phyloP scores from a whole-genome alignment of 2,329 filamentous ascomycete species.

The Coniochaeta hoffmannii region DNA sequence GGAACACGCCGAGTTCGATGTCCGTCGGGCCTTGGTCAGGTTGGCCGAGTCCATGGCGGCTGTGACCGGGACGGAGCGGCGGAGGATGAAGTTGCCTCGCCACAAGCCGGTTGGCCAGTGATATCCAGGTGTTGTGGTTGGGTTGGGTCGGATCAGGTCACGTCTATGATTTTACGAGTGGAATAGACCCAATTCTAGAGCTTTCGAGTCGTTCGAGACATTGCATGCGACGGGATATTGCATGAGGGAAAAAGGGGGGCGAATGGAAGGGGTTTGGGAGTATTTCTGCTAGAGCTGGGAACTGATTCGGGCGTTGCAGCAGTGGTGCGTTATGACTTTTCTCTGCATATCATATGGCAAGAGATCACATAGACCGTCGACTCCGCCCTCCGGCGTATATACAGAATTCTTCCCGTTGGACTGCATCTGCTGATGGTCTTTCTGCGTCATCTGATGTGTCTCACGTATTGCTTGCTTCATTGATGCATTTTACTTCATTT shows the following conservation, averaged over 20 bases:
- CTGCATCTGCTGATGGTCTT: no score
- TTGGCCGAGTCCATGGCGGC: background rate
- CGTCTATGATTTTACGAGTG: background rate
- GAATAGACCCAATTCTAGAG: background rate
- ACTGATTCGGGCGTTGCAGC: background rate
- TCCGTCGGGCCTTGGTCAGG: background rate
- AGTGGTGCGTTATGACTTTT: background rate
- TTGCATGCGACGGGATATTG: background rate
- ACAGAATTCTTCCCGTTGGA: background rate
- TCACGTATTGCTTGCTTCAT: no score
- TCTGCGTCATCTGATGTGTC: no score
- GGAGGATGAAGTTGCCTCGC: background rate
- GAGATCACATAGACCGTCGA: constrained; percentile 1
- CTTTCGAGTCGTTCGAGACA: background rate
- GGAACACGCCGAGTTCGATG: background rate
- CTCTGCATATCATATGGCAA: background rate
- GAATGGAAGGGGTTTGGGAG: background rate
- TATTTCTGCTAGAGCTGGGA: background rate
- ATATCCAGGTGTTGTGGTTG: background rate
- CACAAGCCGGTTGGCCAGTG: background rate
- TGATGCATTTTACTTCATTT: no score
- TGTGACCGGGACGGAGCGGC: background rate
- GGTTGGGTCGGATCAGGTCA: background rate
- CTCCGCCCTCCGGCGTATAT: constrained; percentile 1
- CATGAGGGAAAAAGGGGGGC: background rate